Conservation (phyloP, 1,284 basidiomycete genomes). For the Fistulina hepatica region DNA sequence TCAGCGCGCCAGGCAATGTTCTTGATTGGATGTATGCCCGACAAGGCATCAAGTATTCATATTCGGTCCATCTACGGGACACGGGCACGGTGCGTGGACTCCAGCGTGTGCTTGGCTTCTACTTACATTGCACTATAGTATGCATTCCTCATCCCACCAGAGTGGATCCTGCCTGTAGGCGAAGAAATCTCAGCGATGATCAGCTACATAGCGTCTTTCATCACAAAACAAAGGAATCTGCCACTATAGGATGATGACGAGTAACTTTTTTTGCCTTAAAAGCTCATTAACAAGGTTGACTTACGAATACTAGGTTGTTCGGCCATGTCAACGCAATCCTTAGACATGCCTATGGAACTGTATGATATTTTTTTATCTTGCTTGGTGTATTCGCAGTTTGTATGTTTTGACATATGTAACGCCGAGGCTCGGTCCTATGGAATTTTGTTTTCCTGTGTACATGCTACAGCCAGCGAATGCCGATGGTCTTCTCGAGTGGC, state of each 20-base stretch:
- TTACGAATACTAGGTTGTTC: no score
- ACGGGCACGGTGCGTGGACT: slow-evolving; percentile 59
- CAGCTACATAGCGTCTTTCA: slow-evolving; percentile 58
- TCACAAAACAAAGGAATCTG: slow-evolving; percentile 25
- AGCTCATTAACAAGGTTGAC: no score
- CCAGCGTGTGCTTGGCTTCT: slow-evolving; percentile 2
- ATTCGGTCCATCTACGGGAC: slow-evolving; percentile 70
- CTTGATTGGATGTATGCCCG: slow-evolving; percentile 68
- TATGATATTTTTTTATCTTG: no score
- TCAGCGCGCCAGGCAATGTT: slow-evolving; percentile 59
- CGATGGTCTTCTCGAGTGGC: no score
- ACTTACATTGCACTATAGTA: slow-evolving; percentile 35
- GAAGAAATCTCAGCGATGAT: slow-evolving; percentile 64
- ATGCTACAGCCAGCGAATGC: no score
- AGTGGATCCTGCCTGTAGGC: slow-evolving; percentile 67
- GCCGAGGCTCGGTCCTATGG: no score
- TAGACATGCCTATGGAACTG: no score
- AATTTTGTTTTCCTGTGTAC: no score
- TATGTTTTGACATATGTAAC: no score
- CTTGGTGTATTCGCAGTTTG: no score
- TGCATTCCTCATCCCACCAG: slow-evolving; percentile 66
- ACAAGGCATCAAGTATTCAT: slow-evolving; percentile 62
- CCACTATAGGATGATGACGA: not conserved
- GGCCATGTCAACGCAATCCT: no score
- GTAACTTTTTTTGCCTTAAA: no score